Evolutionary conservation across 176 grass and related monocot species (phyloP).

Genomic region (Avena eriantha): DNA sequence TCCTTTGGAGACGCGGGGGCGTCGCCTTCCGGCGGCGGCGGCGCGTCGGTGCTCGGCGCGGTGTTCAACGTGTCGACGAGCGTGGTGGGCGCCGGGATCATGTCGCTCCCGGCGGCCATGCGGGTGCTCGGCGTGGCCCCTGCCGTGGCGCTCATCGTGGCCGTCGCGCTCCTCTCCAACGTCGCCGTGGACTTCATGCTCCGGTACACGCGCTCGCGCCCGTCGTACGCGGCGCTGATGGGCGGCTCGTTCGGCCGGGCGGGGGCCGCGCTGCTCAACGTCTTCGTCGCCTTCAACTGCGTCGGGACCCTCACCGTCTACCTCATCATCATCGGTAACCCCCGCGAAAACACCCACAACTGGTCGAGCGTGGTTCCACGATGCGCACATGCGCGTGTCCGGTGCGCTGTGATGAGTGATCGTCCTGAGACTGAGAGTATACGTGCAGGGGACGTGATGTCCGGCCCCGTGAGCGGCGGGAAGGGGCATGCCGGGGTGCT

Average conservation of each 20-base stretch:
- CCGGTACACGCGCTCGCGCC: conserved; percentile 53
- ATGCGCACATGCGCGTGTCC: not conserved
- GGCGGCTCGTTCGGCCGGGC: conserved; percentile 59
- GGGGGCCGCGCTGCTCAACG: conserved; percentile 58
- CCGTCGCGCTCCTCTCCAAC: conserved; percentile 57
- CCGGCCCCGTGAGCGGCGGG: conserved; percentile 46
- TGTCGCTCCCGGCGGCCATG: conserved; percentile 90
- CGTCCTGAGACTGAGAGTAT: not conserved
- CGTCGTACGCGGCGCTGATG: conserved; percentile 80
- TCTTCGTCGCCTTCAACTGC: conserved; percentile 59
- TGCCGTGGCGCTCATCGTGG: conserved; percentile 53
- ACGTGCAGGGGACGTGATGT: conserved; percentile 75
- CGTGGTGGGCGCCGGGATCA: conserved; percentile 90
- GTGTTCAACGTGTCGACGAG: conserved; percentile 89
- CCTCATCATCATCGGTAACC: conserved; percentile 75
- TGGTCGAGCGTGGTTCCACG: not conserved
- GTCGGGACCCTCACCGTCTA: conserved; percentile 71
- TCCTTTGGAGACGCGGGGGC: not conserved
- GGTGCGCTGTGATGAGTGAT: not conserved
- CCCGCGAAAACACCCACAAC: not conserved
- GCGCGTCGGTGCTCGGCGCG: conserved; percentile 60
- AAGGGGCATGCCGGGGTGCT: conserved; percentile 53
- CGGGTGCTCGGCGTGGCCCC: conserved; percentile 75
- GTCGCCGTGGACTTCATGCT: conserved; percentile 65
- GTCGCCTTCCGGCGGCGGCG: not conserved